Conservation (phyloP, 2,329 filamentous ascomycete genomes). For the Scedosporium apiospermum region DNA sequence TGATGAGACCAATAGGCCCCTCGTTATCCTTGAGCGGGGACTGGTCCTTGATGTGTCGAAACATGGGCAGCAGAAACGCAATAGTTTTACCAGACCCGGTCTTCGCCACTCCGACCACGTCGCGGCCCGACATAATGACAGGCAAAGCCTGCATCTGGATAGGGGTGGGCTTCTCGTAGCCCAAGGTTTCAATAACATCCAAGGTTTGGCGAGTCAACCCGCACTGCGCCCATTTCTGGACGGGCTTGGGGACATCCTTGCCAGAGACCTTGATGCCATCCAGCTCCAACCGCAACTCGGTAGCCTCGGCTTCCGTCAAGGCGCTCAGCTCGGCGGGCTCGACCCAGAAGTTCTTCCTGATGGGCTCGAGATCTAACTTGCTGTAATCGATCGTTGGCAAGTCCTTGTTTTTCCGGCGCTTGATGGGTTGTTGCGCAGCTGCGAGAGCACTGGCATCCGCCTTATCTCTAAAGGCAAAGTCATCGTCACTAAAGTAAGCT, state of each 20-base stretch:
- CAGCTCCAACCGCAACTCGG: constrained; percentile 72
- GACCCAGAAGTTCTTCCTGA: constrained; percentile 91
- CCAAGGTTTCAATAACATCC: constrained; percentile 71
- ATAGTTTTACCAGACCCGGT: constrained; percentile 97
- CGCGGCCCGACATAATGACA: constrained; percentile 88
- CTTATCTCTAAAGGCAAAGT: constrained; percentile 45
- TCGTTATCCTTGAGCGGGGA: constrained; percentile 71
- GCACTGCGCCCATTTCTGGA: constrained; percentile 94
- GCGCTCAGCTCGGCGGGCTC: constrained; percentile 76
- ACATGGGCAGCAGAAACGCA: constrained; percentile 93
- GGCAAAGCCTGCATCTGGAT: constrained; percentile 95
- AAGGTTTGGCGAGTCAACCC: constrained; percentile 79
- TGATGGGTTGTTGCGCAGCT: constrained; percentile 36
- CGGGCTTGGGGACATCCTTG: constrained; percentile 81
- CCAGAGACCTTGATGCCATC: constrained; percentile 93
- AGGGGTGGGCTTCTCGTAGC: constrained; percentile 81
- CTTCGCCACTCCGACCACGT: constrained; percentile 94
- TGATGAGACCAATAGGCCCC: constrained; percentile 78
- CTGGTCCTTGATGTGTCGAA: constrained; percentile 95
- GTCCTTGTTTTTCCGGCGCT: constrained; percentile 80
- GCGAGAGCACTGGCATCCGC: constrained; percentile 35
- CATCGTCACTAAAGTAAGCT: constrained; percentile 82
- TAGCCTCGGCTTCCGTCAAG: constrained; percentile 77
- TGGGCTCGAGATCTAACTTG: constrained; percentile 75
- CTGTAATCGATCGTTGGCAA: constrained; percentile 79